Percentiles rank a stretch among this genome's conserved stretches.
phyloP scores from a whole-genome alignment of 345 rosid genomes.

The Clausena lansium region DNA sequence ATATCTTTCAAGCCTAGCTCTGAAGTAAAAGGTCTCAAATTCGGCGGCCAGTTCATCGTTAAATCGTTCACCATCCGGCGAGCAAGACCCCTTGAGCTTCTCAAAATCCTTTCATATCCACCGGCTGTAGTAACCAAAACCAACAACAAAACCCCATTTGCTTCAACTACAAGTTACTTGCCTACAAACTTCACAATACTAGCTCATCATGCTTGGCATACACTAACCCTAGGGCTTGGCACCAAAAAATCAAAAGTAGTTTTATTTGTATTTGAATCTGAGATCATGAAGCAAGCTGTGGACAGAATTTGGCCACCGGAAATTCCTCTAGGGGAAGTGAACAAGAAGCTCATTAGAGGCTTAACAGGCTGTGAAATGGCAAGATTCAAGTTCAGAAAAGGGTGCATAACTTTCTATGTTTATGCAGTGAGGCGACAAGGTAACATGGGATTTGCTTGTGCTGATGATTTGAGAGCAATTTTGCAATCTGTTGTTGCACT shows the following conservation, averaged over 20 bases:
- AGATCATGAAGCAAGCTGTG: constrained; percentile 49
- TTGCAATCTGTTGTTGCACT: constrained; percentile 83
- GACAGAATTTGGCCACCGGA: constrained; percentile 80
- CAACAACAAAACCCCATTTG: constrained; percentile 42
- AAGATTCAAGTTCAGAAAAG: constrained; percentile 90
- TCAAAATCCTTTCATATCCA: constrained; percentile 73
- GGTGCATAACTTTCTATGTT: constrained; percentile 92
- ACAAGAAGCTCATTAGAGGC: constrained; percentile 76
- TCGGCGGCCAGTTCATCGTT: constrained; percentile 87
- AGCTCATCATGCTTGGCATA: constrained; percentile 98
- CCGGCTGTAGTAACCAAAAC: constrained; percentile 25
- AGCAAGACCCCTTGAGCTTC: constrained; percentile 76
- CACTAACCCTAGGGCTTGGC: constrained; percentile 85
- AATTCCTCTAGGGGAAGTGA: constrained; percentile 84
- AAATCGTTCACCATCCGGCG: constrained; percentile 92
- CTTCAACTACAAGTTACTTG: constrained; percentile 76
- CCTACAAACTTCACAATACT: constrained; percentile 94
- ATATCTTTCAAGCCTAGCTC: constrained; percentile 70
- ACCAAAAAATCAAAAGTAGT: constrained; percentile 82
- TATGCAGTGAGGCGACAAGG: constrained; percentile 75
- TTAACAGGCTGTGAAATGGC: constrained; percentile 76
- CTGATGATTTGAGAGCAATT: constrained; percentile 74
- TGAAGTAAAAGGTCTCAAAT: constrained; percentile 83
- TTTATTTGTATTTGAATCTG: constrained; percentile 82
- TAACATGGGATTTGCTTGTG: constrained; percentile 53